A percentile compares a stretch with the other conserved stretches of the same genome.
phyloP scores from a whole-genome alignment of 768 basidiomycete species.

The Boletus eberwhitei region DNA sequence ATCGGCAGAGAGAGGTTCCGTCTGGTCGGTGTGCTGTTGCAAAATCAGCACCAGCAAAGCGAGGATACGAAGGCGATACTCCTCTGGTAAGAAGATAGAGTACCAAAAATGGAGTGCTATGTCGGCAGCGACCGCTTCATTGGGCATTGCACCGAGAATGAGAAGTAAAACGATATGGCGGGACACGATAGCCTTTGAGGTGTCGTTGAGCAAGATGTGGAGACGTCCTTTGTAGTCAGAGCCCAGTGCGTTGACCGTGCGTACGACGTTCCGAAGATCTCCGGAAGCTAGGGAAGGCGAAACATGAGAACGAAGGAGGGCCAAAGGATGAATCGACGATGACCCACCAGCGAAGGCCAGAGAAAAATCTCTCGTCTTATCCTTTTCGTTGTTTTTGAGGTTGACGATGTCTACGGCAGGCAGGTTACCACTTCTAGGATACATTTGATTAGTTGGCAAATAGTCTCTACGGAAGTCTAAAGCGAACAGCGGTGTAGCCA shows the following conservation, averaged over 20 bases:
- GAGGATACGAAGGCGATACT: slow-evolving; percentile 27
- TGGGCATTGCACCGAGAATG: slow-evolving; percentile 34
- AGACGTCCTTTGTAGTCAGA: slow-evolving; percentile 38
- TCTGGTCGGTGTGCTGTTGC: slow-evolving; percentile 9
- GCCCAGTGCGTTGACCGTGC: slow-evolving; percentile 41
- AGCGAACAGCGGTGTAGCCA: slow-evolving; percentile 22
- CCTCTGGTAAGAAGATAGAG: slow-evolving; percentile 38
- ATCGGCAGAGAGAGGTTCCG: slow-evolving; percentile 12
- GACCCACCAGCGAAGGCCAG: slow-evolving; percentile 22
- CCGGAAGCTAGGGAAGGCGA: slow-evolving; percentile 36
- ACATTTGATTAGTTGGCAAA: background rate
- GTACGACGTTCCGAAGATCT: slow-evolving; percentile 43
- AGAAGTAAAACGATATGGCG: slow-evolving; percentile 42
- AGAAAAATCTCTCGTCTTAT: slow-evolving; percentile 17
- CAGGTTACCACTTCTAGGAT: slow-evolving; percentile 19
- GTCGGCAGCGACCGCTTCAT: slow-evolving; percentile 36
- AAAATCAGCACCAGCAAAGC: slow-evolving; percentile 13
- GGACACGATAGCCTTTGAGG: slow-evolving; percentile 22
- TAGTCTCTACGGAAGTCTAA: slow-evolving; percentile 4
- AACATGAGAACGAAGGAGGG: background rate
- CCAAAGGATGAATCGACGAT: background rate
- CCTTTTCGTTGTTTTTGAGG: slow-evolving; percentile 20
- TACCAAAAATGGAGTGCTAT: slow-evolving; percentile 48
- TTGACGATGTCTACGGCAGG: slow-evolving; percentile 32
- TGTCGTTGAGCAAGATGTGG: slow-evolving; percentile 42